Base-by-base conservation (phyloP, 1,139 yeast genomes). In the Lodderomyces beijingensis region DNA sequence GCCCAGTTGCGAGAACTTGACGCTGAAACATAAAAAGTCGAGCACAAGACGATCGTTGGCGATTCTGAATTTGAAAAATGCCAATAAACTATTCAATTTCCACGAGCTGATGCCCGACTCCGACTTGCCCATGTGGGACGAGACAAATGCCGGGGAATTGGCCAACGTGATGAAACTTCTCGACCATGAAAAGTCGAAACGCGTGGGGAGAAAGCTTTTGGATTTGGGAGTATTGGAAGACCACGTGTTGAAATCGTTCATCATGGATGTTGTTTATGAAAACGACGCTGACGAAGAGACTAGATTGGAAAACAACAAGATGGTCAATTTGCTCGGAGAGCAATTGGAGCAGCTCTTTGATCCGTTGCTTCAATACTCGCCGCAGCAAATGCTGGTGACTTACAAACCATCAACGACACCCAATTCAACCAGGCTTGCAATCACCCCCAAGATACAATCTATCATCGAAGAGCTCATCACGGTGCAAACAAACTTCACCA, bases 341-440 rank as follows among this genome's bases (percentile, higher is more conserved):
- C 96, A 89, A 54, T 62, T 87, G 31, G 96, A 88, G 43, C 27
- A 84, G 45, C 58, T 89, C 25, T 89, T 89, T 56, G 95, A 89
- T 49, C 96, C 96, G 0, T 59, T 88, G 33, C 70, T 86, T 6
- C 96, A 89, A 53, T 89, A 89, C 53, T 84, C 94, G 0, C 97
- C 97, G 0, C 96, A 89, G 53, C 77, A 79, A 23, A 74, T 94
- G 32, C 88, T 83, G 41, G 67, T 73, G 34, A 64, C 73, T 1
- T 89, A 89, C 49, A 65, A 51, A 20, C 75, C 79, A 0, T 84
- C 34, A 4, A 12, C 21, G 4, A 31, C 1, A 27, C 38, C 4
- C 11, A 16, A 17, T 44, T 33, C 28, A 18, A 34, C 19, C 35
- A 33, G 29, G 10, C 7, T 8, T 19, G 21, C 21, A 19, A 19